Evolutionary conservation across 495 filamentous ascomycete genomes (phyloP).

Genomic region (Penicillium bovifimosum): DNA sequence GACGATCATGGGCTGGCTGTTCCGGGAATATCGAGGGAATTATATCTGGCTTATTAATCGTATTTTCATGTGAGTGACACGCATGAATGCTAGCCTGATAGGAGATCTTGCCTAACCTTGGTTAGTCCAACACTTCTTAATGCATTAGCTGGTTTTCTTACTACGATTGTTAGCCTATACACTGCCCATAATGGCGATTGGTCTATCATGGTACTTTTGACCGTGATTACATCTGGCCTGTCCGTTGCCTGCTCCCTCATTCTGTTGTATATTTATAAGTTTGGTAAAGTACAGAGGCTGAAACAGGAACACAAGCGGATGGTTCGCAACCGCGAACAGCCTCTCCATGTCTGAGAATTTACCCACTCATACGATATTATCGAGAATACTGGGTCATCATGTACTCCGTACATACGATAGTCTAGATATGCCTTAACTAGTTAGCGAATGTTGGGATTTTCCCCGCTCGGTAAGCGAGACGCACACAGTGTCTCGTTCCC

Average conservation of each 20-base stretch:
- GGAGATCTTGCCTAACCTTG: background rate
- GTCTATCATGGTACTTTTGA: conserved; percentile 41
- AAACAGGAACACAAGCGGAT: background rate
- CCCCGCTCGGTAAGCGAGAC: no score
- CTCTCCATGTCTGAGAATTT: background rate
- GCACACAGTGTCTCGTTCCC: no score
- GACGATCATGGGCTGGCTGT: conserved; percentile 16
- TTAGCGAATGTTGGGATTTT: no score
- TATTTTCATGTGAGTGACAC: conserved; percentile 20
- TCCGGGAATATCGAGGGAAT: conserved; percentile 15
- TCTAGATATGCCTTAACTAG: no score
- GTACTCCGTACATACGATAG: no score
- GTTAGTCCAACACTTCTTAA: conserved; percentile 33
- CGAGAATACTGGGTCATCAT: no score
- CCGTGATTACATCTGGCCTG: conserved; percentile 12
- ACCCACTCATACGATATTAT: background rate
- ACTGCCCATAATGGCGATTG: conserved; percentile 38
- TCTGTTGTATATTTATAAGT: background rate
- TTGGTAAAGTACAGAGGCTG: background rate
- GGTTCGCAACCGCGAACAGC: background rate
- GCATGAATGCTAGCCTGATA: background rate
- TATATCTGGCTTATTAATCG: conserved; percentile 29
- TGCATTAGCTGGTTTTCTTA: conserved; percentile 41
- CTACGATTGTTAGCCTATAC: conserved; percentile 47
- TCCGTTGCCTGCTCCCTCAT: background rate